Conservation (phyloP, 1,284 basidiomycete genomes). For the Rhodotorula sp. region DNA sequence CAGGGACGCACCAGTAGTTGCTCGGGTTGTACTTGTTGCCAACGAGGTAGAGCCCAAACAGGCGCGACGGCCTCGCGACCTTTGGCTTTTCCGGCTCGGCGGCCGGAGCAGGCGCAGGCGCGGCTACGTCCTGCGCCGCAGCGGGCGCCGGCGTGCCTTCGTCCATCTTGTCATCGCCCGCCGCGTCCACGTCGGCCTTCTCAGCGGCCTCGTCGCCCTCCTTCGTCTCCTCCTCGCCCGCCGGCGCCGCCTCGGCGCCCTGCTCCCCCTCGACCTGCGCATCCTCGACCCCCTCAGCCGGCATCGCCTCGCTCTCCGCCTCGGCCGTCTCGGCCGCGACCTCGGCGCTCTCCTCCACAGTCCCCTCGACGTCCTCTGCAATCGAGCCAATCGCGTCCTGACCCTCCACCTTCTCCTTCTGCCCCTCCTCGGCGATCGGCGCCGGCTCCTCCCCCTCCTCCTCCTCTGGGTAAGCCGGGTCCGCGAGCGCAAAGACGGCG, state of each 20-base stretch:
- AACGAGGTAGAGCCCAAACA: slow-evolving; percentile 76
- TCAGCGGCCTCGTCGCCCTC: slow-evolving; percentile 3
- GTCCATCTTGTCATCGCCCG: slow-evolving; percentile 4
- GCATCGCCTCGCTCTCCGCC: slow-evolving; percentile 14
- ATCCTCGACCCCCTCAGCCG: slow-evolving; percentile 8
- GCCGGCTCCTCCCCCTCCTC: background rate
- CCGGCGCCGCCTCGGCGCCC: background rate
- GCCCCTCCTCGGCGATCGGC: background rate
- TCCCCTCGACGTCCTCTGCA: slow-evolving; percentile 32
- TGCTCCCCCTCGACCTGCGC: slow-evolving; percentile 24
- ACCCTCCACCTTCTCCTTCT: background rate
- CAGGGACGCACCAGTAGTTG: slow-evolving; percentile 67
- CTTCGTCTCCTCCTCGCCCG: background rate
- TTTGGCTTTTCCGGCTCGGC: slow-evolving; percentile 11
- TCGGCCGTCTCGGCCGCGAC: slow-evolving; percentile 23
- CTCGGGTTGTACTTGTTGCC: slow-evolving; percentile 89
- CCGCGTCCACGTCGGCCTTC: slow-evolving; percentile 3
- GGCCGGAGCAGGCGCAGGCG: too few species aligned
- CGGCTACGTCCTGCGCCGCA: background rate
- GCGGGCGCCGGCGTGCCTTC: slow-evolving; percentile 12
- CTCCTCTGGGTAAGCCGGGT: slow-evolving; percentile 17
- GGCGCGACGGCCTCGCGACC: slow-evolving; percentile 35
- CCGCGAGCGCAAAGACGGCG: slow-evolving; percentile 60
- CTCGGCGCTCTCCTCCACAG: background rate
- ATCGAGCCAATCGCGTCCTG: slow-evolving; percentile 40